Evolutionary conservation across 345 rosid species (phyloP), one percentile per base, ranked within the genome.

Genomic region (Reutealis trisperma): DNA sequence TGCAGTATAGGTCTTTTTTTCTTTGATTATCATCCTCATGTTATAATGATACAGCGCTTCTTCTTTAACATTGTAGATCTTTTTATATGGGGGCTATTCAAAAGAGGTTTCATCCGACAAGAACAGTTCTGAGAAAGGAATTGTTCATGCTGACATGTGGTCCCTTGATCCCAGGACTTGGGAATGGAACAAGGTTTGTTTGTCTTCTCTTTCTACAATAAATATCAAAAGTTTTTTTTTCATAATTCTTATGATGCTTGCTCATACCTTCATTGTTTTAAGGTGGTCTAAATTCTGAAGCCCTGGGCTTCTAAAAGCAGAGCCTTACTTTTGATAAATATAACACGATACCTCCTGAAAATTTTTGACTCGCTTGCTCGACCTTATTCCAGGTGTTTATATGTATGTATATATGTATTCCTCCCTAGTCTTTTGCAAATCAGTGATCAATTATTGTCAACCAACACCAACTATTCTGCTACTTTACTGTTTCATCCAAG

Each of bases 101-200:
- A 95, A 95, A 82, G 99, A 92, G 84, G 89, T 93, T 77, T 88
- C 93, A 79, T 80, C 98, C 10, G 98, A 92, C 78, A 93, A 93
- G 84, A 87, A 70, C 57, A 77, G 70, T 83, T 88, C 97, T 47
- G 99, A 93, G 88, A 95, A 90, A 86, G 99, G 99, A 78, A 80
- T 80, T 81, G 91, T 95, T 80, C 99, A 95, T 67, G 83, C 98
- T 74, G 99, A 95, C 82, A 81, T 95, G 91, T 95, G 98, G 97
- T 92, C 96, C 34, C 97, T 95, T 75, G 99, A 95, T 84, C 99
- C 99, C 67, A 88, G 89, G 90, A 91, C 94, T 52, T 95, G 99
- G 99, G 98, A 95, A 83, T 95, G 99, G 99, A 95, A 86, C 87
- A 95, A 95, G 96, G 99, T 93, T 81, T 42, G 88, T 80, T 22